phyloP scores from a whole-genome alignment of 352 stramenopile genomes.

The Phytophthora pseudosyringae region DNA sequence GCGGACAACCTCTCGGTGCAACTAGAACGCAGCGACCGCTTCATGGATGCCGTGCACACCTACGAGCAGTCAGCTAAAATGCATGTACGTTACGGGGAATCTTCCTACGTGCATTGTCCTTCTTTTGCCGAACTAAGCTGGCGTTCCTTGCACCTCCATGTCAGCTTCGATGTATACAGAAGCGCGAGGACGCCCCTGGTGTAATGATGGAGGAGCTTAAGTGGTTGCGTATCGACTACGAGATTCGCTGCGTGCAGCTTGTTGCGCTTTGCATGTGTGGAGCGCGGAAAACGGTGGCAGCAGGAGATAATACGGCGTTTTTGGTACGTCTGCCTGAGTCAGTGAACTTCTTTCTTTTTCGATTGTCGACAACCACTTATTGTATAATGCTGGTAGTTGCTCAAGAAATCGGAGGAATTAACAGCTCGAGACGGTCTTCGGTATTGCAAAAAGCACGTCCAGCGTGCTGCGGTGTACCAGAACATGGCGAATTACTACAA shows the following conservation, averaged over 20 bases:
- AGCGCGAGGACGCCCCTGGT: constrained; percentile 55
- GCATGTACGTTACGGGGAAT: constrained; percentile 44
- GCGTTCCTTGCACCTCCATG: neutral
- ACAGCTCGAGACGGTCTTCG: constrained; percentile 61
- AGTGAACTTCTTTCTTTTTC: neutral
- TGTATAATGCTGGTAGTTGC: constrained; percentile 37
- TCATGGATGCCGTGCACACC: constrained; percentile 75
- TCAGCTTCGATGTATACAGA: constrained; percentile 72
- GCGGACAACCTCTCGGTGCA: constrained; percentile 62
- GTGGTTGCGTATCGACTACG: constrained; percentile 74
- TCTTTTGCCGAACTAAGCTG: neutral
- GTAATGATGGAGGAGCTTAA: constrained; percentile 64
- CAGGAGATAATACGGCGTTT: constrained; percentile 66
- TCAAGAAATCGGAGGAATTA: constrained; percentile 75
- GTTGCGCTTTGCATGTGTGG: constrained; percentile 75
- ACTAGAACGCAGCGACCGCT: constrained; percentile 64
- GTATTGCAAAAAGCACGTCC: constrained; percentile 70
- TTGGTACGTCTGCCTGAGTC: constrained; percentile 40
- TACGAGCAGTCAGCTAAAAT: constrained; percentile 78
- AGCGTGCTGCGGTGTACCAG: constrained; percentile 67
- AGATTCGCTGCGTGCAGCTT: constrained; percentile 77
- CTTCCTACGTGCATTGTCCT: neutral
- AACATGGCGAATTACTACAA: constrained; percentile 79
- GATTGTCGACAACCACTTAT: neutral
- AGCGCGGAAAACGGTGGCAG: constrained; percentile 49